phyloP scores from a whole-genome alignment of 2,329 filamentous ascomycete species.

The Echinosphaeria canescens region DNA sequence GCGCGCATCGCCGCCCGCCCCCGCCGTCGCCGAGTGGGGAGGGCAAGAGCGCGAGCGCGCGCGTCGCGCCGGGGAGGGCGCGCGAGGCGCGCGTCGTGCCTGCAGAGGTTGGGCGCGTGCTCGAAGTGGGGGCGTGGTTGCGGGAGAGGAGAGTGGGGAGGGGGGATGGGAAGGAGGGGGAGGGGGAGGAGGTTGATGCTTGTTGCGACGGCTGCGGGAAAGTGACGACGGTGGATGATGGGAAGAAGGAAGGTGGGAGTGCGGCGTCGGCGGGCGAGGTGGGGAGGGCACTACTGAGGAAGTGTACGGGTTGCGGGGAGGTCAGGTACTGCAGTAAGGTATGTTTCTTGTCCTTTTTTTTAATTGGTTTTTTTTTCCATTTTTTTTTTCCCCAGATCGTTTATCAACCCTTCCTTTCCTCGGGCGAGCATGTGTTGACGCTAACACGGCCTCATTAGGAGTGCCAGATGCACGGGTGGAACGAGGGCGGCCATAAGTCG shows the following conservation, averaged over 20 bases:
- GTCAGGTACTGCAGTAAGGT: slow-evolving; percentile 24
- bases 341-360: too few relatives aligned
- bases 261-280: slow-evolving; percentile 7
- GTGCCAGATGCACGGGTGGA: slow-evolving; percentile 20
- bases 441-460: slow-evolving; percentile 8
- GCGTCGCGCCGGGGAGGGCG: too few relatives aligned
- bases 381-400: too few relatives aligned
- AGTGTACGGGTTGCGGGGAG: slow-evolving; percentile 19
- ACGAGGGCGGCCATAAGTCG: slow-evolving; percentile 16
- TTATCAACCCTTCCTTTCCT: too few relatives aligned
- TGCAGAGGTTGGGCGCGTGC: too few relatives aligned
- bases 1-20: slow-evolving; percentile 12
- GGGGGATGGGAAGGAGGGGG: slow-evolving; percentile 6
- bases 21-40: too few relatives aligned
- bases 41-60: slow-evolving; percentile 14
- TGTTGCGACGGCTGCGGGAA: too few relatives aligned
- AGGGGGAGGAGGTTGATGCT: slow-evolving; percentile 3
- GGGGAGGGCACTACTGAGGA: slow-evolving; percentile 10
- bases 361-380: too few relatives aligned
- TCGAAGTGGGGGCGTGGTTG: too few relatives aligned
- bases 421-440: too few relatives aligned
- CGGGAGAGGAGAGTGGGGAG: slow-evolving; percentile 2
- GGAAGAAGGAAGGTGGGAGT: slow-evolving; percentile 1
- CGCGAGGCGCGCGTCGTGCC: too few relatives aligned
- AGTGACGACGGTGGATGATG: too few relatives aligned